Evolutionary conservation across 371 early-diverging fungal species (phyloP).

Genomic region (Mortierella sp.): DNA sequence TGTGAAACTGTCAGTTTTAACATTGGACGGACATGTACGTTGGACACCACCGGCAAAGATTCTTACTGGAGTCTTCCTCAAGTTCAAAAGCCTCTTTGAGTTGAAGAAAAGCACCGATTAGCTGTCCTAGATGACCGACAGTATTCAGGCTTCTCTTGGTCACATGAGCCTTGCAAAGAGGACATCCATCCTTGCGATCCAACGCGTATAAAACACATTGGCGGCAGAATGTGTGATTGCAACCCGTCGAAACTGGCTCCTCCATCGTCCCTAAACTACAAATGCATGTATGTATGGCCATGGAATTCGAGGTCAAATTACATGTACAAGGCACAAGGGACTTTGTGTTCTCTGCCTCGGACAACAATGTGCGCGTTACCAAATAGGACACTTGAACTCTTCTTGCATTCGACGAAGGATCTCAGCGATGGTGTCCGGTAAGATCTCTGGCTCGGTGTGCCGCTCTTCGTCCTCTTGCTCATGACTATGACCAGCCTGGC

Average conservation of each 20-base stretch:
- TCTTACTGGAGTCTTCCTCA: slow-evolving; percentile 29
- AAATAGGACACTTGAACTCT: slow-evolving; percentile 54
- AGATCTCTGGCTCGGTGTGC: slow-evolving; percentile 22
- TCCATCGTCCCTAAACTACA: slow-evolving; percentile 40
- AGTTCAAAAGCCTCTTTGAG: slow-evolving; percentile 42
- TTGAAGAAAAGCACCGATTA: slow-evolving; percentile 27
- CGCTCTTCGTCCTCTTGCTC: slow-evolving; percentile 4
- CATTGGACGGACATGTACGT: no score
- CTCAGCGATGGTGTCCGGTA: slow-evolving; percentile 35
- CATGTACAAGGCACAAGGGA: not conserved
- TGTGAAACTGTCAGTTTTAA: no score
- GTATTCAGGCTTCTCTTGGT: slow-evolving; percentile 34
- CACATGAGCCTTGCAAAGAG: slow-evolving; percentile 45
- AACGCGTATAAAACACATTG: slow-evolving; percentile 43
- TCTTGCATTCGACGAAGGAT: slow-evolving; percentile 53
- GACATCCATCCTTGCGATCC: slow-evolving; percentile 33
- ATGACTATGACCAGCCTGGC: not conserved
- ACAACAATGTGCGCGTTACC: slow-evolving; percentile 11
- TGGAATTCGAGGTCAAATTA: no score
- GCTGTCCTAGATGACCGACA: slow-evolving; percentile 26
- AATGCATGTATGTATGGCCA: not conserved
- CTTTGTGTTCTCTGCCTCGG: not conserved
- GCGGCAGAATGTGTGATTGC: slow-evolving; percentile 50
- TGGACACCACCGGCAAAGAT: no score
- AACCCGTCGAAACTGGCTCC: slow-evolving; percentile 35